Conservation (phyloP, 495 filamentous ascomycete genomes). For the Extremus antarcticus region DNA sequence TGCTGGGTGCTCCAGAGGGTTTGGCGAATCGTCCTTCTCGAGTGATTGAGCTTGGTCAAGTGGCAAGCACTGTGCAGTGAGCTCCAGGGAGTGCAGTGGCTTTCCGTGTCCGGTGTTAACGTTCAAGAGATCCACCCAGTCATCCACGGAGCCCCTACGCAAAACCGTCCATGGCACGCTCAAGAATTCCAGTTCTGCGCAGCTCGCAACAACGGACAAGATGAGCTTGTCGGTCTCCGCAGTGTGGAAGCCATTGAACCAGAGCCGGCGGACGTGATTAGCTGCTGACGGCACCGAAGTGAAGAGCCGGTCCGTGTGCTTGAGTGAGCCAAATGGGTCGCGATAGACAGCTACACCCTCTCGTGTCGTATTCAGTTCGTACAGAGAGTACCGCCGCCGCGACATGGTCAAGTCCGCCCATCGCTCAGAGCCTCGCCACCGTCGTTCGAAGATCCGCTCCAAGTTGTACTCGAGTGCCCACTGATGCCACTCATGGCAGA, state of each 20-base stretch:
- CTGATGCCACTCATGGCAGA: conserved; percentile 41
- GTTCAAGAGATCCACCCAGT: conserved; percentile 37
- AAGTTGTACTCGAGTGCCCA: conserved; percentile 42
- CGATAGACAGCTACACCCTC: conserved; percentile 39
- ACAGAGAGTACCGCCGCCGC: conserved; percentile 31
- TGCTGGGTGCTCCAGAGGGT: conserved; percentile 24
- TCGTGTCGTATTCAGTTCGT: conserved; percentile 29
- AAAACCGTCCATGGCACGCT: conserved; percentile 44
- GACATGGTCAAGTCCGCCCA: conserved; percentile 31
- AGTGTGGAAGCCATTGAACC: conserved; percentile 45
- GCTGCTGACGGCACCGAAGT: conserved; percentile 33
- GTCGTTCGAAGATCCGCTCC: conserved; percentile 37
- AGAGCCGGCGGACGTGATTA: conserved; percentile 38
- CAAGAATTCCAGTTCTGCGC: conserved; percentile 33
- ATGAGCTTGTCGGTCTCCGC: conserved; percentile 38
- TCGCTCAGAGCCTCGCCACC: conserved; percentile 42
- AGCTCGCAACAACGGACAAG: conserved; percentile 34
- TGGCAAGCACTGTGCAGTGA: conserved; percentile 37
- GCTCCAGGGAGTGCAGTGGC: conserved; percentile 39
- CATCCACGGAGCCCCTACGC: conserved; percentile 33
- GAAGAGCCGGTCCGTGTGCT: conserved; percentile 37
- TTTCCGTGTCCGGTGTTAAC: conserved; percentile 17
- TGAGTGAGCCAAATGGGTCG: conserved; percentile 40
- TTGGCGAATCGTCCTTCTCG: conserved; percentile 22
- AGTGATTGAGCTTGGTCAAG: conserved; percentile 26